Percentiles rank a stretch among this genome's conserved stretches.
Evolutionary conservation across 768 basidiomycete species (phyloP).

Genomic region (Boletus tylopilopsis): DNA sequence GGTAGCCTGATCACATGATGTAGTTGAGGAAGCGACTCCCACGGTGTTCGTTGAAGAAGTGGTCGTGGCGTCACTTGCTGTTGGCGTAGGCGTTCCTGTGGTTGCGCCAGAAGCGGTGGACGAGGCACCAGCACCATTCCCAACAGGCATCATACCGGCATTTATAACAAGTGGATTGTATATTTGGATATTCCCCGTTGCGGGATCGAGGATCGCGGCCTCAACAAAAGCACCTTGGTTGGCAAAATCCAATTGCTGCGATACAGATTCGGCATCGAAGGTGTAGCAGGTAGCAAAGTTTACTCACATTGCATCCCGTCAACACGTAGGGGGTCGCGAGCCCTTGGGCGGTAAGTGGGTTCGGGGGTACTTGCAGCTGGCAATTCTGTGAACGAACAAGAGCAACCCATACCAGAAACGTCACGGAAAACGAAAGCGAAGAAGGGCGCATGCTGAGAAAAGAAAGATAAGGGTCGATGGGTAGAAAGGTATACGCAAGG

Average conservation of each 20-base stretch:
- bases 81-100: not conserved
- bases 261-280: not conserved
- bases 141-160: slow-evolving; percentile 22
- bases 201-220: slow-evolving; percentile 28
- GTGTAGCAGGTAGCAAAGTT: not conserved
- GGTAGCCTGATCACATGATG: not conserved
- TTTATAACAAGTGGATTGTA: slow-evolving; percentile 30
- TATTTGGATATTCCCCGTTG: slow-evolving; percentile 25
- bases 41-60: not conserved
- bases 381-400: slow-evolving; percentile 22
- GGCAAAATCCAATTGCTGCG: slow-evolving; percentile 26
- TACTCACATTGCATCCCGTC: slow-evolving; percentile 27
- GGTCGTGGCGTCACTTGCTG: not conserved
- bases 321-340: slow-evolving; percentile 26
- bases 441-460: slow-evolving; percentile 10
- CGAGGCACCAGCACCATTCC: not conserved
- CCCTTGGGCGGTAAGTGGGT: slow-evolving; percentile 23
- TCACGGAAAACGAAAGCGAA: slow-evolving; percentile 9
- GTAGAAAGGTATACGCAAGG: slow-evolving; percentile 1
- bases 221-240: slow-evolving; percentile 25
- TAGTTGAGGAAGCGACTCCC: not conserved
- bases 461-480: not conserved
- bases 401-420: slow-evolving; percentile 11
- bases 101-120: not conserved
- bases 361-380: slow-evolving; percentile 17